Percentiles rank a stretch among this genome's conserved stretches.
These are phyloP conservation scores for Leishmania martiniquensis DNA, from an alignment of 208 protist genomes.

Conservation along the genomic window DNA sequence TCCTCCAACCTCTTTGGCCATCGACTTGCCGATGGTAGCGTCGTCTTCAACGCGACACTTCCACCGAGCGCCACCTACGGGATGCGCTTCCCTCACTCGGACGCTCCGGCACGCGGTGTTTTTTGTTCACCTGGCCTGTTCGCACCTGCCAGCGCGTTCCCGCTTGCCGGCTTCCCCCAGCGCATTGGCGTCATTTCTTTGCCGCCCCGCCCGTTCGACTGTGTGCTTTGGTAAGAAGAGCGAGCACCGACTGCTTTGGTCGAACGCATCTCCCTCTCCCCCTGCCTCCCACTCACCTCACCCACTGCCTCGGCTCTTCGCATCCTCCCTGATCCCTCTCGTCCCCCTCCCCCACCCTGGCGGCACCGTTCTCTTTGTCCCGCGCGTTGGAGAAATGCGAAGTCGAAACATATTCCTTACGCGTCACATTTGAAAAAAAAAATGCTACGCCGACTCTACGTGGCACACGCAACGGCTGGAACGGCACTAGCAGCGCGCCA, in stretches of 20 bases:
- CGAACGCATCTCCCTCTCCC: background rate
- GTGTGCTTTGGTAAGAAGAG: background rate
- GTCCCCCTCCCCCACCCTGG: background rate
- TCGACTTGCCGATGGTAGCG: background rate
- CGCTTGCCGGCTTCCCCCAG: background rate
- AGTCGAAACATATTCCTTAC: background rate
- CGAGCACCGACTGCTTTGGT: background rate
- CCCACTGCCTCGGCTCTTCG: background rate
- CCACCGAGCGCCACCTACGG: background rate
- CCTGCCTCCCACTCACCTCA: background rate
- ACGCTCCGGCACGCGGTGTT: background rate
- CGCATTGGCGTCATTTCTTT: background rate
- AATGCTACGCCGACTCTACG: constrained; percentile 14
- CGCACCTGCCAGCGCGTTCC: background rate
- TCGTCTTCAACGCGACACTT: background rate
- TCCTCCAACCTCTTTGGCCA: background rate
- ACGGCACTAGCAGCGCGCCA: constrained; percentile 6
- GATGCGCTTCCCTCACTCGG: background rate
- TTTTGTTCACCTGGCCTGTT: background rate
- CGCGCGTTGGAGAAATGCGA: background rate
- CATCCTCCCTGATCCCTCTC: no score
- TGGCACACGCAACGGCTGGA: constrained; percentile 9
- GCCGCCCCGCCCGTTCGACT: background rate
- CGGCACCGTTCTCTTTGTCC: background rate
- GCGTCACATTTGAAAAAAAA: background rate